Evolutionary conservation across 2,329 filamentous ascomycete genomes (phyloP).

Genomic region (Trichophyton simii): DNA sequence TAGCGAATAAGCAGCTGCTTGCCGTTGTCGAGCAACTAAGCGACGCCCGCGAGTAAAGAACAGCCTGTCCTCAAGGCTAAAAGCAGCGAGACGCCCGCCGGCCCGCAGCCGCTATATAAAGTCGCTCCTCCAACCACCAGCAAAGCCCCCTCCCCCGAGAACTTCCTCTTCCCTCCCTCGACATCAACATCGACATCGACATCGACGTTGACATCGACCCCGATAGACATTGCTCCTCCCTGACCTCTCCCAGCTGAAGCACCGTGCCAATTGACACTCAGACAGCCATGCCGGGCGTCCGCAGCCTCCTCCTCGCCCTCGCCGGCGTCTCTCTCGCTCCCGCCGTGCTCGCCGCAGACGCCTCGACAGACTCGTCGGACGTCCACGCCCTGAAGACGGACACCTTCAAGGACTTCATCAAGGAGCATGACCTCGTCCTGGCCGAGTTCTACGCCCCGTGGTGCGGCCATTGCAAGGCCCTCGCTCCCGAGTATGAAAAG

Average conservation of each 20-base stretch:
- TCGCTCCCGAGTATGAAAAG: slow-evolving; percentile 48
- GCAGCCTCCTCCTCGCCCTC: slow-evolving; percentile 29
- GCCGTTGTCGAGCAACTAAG: not conserved
- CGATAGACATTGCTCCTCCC: not conserved
- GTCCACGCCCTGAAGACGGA: slow-evolving; percentile 75
- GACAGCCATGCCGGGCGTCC: slow-evolving; percentile 27
- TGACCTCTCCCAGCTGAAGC: not conserved
- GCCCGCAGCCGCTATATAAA: too few species aligned
- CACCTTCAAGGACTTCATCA: slow-evolving; percentile 76
- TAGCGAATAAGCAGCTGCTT: not conserved
- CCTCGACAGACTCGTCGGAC: slow-evolving; percentile 46
- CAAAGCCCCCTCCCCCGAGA: too few species aligned
- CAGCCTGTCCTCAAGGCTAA: slow-evolving; percentile 29
- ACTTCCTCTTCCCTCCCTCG: not conserved
- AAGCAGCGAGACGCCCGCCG: not conserved
- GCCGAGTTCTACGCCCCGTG: slow-evolving; percentile 96
- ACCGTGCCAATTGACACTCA: not conserved
- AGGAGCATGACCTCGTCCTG: slow-evolving; percentile 74
- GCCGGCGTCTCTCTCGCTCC: slow-evolving; percentile 17
- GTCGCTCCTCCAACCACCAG: too few species aligned
- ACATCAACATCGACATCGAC: too few species aligned
- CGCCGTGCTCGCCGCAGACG: slow-evolving; percentile 21
- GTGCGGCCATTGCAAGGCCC: slow-evolving; percentile 98
- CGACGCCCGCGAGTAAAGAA: slow-evolving; percentile 21
- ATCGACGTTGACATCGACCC: too few species aligned